Conservation (phyloP, 768 basidiomycete genomes). For the Psilocybe cubensis region DNA sequence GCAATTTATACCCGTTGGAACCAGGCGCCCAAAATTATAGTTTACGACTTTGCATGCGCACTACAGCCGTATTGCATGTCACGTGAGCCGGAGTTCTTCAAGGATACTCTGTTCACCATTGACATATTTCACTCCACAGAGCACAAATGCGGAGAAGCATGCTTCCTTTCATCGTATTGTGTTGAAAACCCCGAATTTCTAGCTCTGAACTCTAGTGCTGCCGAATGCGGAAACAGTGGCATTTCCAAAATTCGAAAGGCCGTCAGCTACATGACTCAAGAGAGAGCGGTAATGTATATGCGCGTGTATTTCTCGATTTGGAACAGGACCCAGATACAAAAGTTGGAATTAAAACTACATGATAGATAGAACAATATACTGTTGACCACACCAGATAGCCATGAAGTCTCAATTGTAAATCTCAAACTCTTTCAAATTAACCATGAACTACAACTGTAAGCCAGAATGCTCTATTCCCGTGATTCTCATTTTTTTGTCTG, state of each 20-base stretch:
- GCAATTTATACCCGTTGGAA: constrained; percentile 38
- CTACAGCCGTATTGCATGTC: constrained; percentile 35
- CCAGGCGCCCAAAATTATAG: constrained; percentile 27
- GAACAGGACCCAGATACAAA: constrained; percentile 20
- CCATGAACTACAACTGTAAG: too few relatives aligned
- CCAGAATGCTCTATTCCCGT: too few relatives aligned
- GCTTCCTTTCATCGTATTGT: constrained; percentile 31
- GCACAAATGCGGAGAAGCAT: constrained; percentile 34
- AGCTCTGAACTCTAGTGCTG: constrained; percentile 36
- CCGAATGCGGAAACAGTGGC: constrained; percentile 38
- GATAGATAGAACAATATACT: too few relatives aligned
- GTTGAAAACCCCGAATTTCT: constrained; percentile 27
- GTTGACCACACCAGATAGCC: too few relatives aligned
- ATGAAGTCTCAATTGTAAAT: too few relatives aligned
- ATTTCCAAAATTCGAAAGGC: constrained; percentile 29
- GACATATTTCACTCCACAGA: constrained; percentile 36
- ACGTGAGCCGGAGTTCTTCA: constrained; percentile 31
- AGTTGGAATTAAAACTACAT: constrained; percentile 1
- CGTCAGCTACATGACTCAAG: constrained; percentile 35
- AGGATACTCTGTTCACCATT: constrained; percentile 34
- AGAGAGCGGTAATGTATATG: constrained; percentile 28
- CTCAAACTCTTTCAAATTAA: too few relatives aligned
- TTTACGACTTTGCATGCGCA: constrained; percentile 38
- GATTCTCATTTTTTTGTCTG: too few relatives aligned
- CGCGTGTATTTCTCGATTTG: constrained; percentile 27